These are phyloP conservation scores for Mycena haematopus DNA, from an alignment of 768 basidiomycete species.

Conservation along the genomic window DNA sequence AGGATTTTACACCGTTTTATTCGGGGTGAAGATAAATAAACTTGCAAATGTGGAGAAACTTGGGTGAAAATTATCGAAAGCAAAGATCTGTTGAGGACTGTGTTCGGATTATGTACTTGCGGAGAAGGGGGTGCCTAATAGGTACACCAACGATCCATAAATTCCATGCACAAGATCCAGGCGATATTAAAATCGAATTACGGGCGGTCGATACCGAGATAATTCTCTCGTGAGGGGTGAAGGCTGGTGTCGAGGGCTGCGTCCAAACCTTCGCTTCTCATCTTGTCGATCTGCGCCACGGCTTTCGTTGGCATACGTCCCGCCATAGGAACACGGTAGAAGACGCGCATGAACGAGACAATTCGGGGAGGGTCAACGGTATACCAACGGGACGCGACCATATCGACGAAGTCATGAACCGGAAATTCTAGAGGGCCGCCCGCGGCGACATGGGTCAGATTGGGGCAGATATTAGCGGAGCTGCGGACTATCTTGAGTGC, in stretches of 20 bases:
- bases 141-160: too few relatives aligned
- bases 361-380: background rate
- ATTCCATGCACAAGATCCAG: too few relatives aligned
- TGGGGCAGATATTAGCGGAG: background rate
- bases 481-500: background rate
- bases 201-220: background rate
- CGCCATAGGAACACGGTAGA: background rate
- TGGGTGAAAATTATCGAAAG: too few relatives aligned
- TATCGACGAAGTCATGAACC: background rate
- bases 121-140: too few relatives aligned
- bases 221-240: background rate
- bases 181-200: background rate
- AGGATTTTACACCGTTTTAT: too few relatives aligned
- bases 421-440: background rate
- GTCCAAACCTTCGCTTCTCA: background rate
- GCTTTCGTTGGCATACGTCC: background rate
- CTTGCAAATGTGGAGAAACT: too few relatives aligned
- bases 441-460: background rate
- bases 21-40: too few relatives aligned
- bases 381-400: background rate
- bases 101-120: too few relatives aligned
- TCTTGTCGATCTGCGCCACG: background rate
- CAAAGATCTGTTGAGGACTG: too few relatives aligned
- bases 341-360: background rate
- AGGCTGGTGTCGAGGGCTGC: background rate